Percentiles rank a stretch among this genome's conserved stretches.
phyloP scores from a whole-genome alignment of 345 rosid genomes.

The Citrus sinensis region DNA sequence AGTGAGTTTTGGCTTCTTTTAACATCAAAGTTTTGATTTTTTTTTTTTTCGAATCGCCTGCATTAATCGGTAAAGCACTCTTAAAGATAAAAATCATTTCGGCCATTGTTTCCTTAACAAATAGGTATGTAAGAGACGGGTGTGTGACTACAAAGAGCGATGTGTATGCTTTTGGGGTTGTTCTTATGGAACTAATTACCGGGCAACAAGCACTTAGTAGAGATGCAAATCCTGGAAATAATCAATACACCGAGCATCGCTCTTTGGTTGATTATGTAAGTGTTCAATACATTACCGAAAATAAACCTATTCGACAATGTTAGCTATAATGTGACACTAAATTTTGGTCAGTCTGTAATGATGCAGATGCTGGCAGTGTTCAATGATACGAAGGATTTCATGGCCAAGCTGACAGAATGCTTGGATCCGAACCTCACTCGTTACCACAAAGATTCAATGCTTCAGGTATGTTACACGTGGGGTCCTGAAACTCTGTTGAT shows the following conservation, averaged over 20 bases:
- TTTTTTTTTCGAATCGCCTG: background rate
- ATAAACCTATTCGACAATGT: no score
- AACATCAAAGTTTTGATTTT: background rate
- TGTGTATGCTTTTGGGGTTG: slow-evolving; percentile 33
- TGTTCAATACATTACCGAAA: background rate
- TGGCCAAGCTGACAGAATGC: slow-evolving; percentile 11
- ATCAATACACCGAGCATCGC: slow-evolving; percentile 17
- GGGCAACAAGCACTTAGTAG: slow-evolving; percentile 28
- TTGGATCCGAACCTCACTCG: slow-evolving; percentile 20
- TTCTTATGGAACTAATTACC: slow-evolving; percentile 32
- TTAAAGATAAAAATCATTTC: background rate
- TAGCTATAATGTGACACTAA: background rate
- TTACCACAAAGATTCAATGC: slow-evolving; percentile 22
- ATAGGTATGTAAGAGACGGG: slow-evolving; percentile 30
- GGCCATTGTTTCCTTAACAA: background rate
- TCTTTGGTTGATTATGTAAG: slow-evolving; percentile 29
- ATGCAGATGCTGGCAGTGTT: slow-evolving; percentile 25
- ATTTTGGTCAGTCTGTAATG: background rate
- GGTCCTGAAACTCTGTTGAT: background rate
- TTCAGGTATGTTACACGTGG: slow-evolving; percentile 6
- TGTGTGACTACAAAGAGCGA: slow-evolving; percentile 29
- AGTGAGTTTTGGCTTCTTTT: slow-evolving; percentile 17
- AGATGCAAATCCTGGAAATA: slow-evolving; percentile 19
- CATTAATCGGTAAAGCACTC: background rate
- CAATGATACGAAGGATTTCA: slow-evolving; percentile 2